Evolutionary conservation across 2,329 filamentous ascomycete genomes (phyloP).

Genomic region (Orbilia quercus): DNA sequence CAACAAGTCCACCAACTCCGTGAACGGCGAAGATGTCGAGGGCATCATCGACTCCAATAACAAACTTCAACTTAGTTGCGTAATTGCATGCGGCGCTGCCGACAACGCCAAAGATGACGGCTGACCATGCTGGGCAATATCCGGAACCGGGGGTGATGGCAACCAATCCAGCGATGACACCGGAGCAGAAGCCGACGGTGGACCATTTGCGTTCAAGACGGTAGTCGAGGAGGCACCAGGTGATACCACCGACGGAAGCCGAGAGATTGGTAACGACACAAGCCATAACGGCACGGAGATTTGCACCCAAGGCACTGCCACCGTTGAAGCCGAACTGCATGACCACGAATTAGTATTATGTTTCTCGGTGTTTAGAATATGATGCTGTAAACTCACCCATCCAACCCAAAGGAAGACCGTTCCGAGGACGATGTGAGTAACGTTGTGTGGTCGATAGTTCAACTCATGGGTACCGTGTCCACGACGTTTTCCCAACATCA

Average conservation of each 20-base stretch:
- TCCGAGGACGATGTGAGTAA: slow-evolving; percentile 89
- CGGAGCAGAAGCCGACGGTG: slow-evolving; percentile 91
- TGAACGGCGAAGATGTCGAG: slow-evolving; percentile 90
- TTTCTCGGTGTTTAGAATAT: neutral
- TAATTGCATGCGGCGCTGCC: slow-evolving; percentile 86
- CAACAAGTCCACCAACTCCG: slow-evolving; percentile 79
- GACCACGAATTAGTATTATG: slow-evolving; percentile 6
- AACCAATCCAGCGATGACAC: slow-evolving; percentile 86
- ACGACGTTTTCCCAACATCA: slow-evolving; percentile 87
- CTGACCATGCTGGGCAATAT: slow-evolving; percentile 81
- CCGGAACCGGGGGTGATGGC: slow-evolving; percentile 87
- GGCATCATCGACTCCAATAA: slow-evolving; percentile 82
- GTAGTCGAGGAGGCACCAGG: slow-evolving; percentile 90
- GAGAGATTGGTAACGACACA: slow-evolving; percentile 86
- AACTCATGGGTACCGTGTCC: slow-evolving; percentile 88
- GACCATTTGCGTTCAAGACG: slow-evolving; percentile 91
- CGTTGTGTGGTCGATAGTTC: slow-evolving; percentile 92
- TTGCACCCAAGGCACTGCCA: slow-evolving; percentile 82
- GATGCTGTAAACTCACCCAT: slow-evolving; percentile 67
- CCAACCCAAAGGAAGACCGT: slow-evolving; percentile 95
- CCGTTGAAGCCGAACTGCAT: slow-evolving; percentile 84
- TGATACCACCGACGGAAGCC: slow-evolving; percentile 84
- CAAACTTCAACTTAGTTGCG: slow-evolving; percentile 89
- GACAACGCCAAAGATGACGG: slow-evolving; percentile 80
- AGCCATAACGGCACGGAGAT: slow-evolving; percentile 86